Evolutionary conservation across 345 rosid species (phyloP).

Genomic region (Eucalyptus marginata): DNA sequence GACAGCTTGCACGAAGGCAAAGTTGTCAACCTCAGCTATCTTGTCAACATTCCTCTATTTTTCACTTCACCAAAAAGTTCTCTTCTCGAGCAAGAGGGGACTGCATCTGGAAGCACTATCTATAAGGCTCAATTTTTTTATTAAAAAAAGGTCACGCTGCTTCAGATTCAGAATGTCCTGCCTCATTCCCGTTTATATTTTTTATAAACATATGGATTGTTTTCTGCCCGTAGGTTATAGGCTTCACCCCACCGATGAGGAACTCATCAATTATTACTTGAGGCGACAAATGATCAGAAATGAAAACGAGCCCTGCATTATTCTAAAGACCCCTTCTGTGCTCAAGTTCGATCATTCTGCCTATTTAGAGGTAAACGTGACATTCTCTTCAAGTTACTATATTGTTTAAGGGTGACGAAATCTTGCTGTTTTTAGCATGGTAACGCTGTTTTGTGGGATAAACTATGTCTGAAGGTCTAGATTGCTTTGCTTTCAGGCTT

Average conservation of each 20-base stretch:
- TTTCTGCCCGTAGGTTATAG: neutral
- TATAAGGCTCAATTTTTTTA: too few species aligned
- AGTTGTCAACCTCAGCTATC: neutral
- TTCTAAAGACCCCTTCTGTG: neutral
- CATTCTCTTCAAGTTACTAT: neutral
- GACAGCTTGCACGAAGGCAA: neutral
- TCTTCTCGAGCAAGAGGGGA: too few species aligned
- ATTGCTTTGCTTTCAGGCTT: too few species aligned
- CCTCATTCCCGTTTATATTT: neutral
- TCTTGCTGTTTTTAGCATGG: too few species aligned
- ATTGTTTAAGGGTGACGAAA: too few species aligned
- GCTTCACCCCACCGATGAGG: neutral
- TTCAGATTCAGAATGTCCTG: neutral
- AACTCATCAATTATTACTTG: neutral
- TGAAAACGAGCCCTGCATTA: neutral
- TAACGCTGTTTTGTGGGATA: too few species aligned
- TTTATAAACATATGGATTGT: neutral
- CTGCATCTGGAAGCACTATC: too few species aligned
- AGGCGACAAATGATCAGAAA: neutral
- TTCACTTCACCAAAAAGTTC: neutral
- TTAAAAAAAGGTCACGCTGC: too few species aligned
- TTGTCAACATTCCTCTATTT: neutral
- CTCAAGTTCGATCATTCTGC: neutral
- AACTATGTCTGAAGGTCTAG: too few species aligned
- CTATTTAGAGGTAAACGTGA: neutral